Evolutionary conservation across 805 yeast species (phyloP).

Genomic region (Candida succiphila): DNA sequence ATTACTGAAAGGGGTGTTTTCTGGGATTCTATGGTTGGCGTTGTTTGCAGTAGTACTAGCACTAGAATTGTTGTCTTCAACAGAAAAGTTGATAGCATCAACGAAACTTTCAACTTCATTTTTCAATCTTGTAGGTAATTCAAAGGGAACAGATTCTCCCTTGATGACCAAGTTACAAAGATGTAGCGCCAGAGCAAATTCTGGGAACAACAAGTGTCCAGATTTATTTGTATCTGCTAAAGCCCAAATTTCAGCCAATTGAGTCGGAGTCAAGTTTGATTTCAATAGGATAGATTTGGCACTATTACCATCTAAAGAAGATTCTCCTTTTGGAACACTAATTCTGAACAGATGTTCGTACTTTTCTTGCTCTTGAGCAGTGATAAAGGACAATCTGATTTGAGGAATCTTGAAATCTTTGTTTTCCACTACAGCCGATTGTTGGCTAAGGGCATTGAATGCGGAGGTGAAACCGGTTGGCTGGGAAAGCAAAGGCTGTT

Average conservation of each 20-base stretch:
- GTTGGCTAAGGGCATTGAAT: constrained; percentile 8
- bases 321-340: constrained; percentile 65
- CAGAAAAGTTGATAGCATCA: constrained; percentile 74
- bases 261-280: constrained; percentile 66
- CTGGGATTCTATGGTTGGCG: background rate
- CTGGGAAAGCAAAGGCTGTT: constrained; percentile 25
- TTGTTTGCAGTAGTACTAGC: constrained; percentile 1
- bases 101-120: constrained; percentile 86
- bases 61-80: constrained; percentile 39
- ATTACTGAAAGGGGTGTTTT: constrained; percentile 6
- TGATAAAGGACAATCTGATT: constrained; percentile 75
- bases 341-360: constrained; percentile 79
- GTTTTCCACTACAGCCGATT: constrained; percentile 35
- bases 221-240: constrained; percentile 82
- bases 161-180: constrained; percentile 68
- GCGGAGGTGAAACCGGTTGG: constrained; percentile 37
- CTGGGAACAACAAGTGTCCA: constrained; percentile 84
- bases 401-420: constrained; percentile 55
- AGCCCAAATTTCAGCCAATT: constrained; percentile 83
- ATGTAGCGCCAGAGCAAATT: constrained; percentile 86
- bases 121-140: constrained; percentile 59
- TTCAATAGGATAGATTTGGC: constrained; percentile 74
- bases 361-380: constrained; percentile 77
- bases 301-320: constrained; percentile 55
- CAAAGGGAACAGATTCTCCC: constrained; percentile 70